phyloP scores from a whole-genome alignment of 2,329 filamentous ascomycete species.

The Scedosporium apiospermum region DNA sequence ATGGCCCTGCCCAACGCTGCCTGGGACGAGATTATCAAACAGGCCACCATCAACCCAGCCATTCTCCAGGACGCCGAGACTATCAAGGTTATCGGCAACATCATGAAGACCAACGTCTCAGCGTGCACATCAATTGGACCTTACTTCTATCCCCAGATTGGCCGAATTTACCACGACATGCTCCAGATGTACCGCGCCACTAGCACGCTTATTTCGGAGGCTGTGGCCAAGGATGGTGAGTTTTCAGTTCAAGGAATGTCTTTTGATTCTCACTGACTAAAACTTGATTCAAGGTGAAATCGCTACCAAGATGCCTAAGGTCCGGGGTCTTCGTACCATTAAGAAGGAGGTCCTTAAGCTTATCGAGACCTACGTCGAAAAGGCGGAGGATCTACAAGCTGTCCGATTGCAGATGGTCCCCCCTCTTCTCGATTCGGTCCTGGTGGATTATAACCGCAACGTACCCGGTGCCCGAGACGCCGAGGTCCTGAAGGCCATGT shows the following conservation, averaged over 20 bases:
- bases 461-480: slow-evolving; percentile 92
- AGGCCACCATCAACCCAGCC: slow-evolving; percentile 74
- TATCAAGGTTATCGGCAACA: slow-evolving; percentile 98
- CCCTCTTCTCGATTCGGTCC: slow-evolving; percentile 85
- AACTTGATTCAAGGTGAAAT: slow-evolving; percentile 57
- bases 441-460: slow-evolving; percentile 95
- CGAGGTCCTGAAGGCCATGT: slow-evolving; percentile 95
- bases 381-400: slow-evolving; percentile 90
- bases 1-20: slow-evolving; percentile 91
- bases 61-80: slow-evolving; percentile 88
- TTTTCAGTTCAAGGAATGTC: neutral
- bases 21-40: slow-evolving; percentile 90
- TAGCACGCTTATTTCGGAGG: slow-evolving; percentile 91
- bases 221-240: slow-evolving; percentile 47
- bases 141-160: slow-evolving; percentile 97
- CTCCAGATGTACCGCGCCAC: slow-evolving; percentile 97
- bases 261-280: neutral
- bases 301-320: slow-evolving; percentile 94
- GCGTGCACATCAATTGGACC: slow-evolving; percentile 92
- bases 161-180: slow-evolving; percentile 97
- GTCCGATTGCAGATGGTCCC: slow-evolving; percentile 91
- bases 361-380: slow-evolving; percentile 96
- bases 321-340: slow-evolving; percentile 89
- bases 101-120: slow-evolving; percentile 99
- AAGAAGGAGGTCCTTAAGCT: slow-evolving; percentile 99